These are phyloP conservation scores for Cytospora piceae DNA, from an alignment of 2,329 filamentous ascomycete genomes.

Conservation along the genomic window DNA sequence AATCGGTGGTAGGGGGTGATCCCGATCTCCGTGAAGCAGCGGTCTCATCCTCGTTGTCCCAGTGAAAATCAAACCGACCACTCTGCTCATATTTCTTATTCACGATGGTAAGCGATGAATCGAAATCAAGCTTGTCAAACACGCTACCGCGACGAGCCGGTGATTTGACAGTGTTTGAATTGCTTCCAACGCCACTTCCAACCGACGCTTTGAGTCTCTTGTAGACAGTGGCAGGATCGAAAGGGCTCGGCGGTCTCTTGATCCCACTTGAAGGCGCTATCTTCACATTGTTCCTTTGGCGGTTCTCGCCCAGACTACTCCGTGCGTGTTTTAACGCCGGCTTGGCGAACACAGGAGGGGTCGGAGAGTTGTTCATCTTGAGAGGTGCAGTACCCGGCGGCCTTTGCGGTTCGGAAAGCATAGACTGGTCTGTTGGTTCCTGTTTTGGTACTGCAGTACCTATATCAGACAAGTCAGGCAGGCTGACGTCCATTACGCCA, in stretches of 20 bases:
- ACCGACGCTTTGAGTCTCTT: conserved; percentile 59
- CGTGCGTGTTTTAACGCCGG: conserved; percentile 62
- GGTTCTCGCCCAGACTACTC: conserved; percentile 52
- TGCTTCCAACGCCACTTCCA: conserved; percentile 34
- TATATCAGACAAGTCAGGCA: conserved; percentile 40
- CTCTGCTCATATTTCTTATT: conserved; percentile 63
- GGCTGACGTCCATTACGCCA: conserved; percentile 45
- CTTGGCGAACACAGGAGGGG: conserved; percentile 55
- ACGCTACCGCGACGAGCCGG: conserved; percentile 48
- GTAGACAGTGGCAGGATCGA: conserved; percentile 61
- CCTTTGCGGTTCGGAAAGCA: conserved; percentile 32
- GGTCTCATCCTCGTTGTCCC: conserved; percentile 39
- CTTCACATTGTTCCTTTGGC: conserved; percentile 37
- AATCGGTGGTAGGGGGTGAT: conserved; percentile 51
- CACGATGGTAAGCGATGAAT: conserved; percentile 55
- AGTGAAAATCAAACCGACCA: conserved; percentile 55
- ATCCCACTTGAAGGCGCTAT: conserved; percentile 38
- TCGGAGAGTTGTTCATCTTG: conserved; percentile 22
- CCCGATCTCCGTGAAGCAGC: conserved; percentile 37
- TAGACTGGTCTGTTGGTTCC: conserved; percentile 29
- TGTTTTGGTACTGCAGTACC: conserved; percentile 25
- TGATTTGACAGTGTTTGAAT: conserved; percentile 32
- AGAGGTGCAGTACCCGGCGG: conserved; percentile 30
- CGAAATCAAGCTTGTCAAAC: conserved; percentile 60
- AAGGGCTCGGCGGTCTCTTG: conserved; percentile 61